These are phyloP conservation scores for Myxozyma melibiosi DNA, from an alignment of 805 yeast species.

Conservation along the genomic window DNA sequence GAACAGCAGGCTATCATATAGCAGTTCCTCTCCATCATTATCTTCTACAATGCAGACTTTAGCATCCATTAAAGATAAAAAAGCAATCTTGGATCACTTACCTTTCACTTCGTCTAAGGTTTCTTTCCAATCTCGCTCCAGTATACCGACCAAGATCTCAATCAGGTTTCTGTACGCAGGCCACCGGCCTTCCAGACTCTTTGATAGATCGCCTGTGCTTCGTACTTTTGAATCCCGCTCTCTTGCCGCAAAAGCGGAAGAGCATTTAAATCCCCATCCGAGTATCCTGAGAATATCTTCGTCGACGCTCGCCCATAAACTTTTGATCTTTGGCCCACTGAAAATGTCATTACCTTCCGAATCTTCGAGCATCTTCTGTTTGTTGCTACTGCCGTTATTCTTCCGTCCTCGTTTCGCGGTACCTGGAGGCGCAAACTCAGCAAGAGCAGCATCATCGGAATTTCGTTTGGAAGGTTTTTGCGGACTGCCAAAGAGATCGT, in stretches of 20 bases:
- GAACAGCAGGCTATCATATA: slow-evolving; percentile 3
- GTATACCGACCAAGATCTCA: slow-evolving; percentile 1
- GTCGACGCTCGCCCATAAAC: slow-evolving; percentile 20
- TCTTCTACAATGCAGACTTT: neutral
- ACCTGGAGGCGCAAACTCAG: too few relatives aligned
- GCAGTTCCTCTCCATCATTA: neutral
- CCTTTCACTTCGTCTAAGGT: neutral
- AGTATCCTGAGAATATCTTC: slow-evolving; percentile 19
- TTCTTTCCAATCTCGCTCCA: slow-evolving; percentile 23
- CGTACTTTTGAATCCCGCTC: too few relatives aligned
- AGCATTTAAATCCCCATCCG: slow-evolving; percentile 30
- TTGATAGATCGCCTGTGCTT: neutral
- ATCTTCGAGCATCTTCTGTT: too few relatives aligned
- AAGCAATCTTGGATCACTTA: neutral
- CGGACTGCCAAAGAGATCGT: too few relatives aligned
- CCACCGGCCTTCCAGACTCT: slow-evolving; percentile 24
- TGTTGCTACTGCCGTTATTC: too few relatives aligned
- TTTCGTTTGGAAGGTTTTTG: too few relatives aligned
- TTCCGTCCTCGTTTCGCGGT: too few relatives aligned
- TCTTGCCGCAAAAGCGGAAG: slow-evolving; percentile 16
- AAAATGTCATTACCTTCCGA: too few relatives aligned
- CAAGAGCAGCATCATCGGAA: too few relatives aligned
- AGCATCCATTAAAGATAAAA: neutral
- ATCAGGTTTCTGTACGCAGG: slow-evolving; percentile 10
- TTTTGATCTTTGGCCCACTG: slow-evolving; percentile 8